Conservation (phyloP, 2,329 filamentous ascomycete species). For the Cyphellophora attinorum region DNA sequence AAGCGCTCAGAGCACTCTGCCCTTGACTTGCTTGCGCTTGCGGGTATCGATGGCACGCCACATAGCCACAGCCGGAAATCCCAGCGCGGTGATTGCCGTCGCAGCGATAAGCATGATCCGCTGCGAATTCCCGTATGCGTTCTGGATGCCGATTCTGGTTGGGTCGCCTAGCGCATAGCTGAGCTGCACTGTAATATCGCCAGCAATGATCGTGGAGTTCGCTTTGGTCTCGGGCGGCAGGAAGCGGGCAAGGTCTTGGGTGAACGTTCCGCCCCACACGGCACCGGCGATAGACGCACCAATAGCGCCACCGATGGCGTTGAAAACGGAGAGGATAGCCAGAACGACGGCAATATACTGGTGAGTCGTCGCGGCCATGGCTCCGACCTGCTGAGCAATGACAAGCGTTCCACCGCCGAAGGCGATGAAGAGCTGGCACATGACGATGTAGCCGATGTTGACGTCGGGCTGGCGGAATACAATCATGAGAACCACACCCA, state of each 20-base stretch:
- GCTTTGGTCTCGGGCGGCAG: slow-evolving; percentile 29
- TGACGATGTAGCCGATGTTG: slow-evolving; percentile 45
- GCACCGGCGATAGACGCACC: slow-evolving; percentile 52
- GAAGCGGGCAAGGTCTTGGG: slow-evolving; percentile 38
- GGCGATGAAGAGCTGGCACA: slow-evolving; percentile 52
- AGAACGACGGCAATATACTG: slow-evolving; percentile 52
- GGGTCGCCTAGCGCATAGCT: slow-evolving; percentile 41
- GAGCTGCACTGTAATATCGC: slow-evolving; percentile 37
- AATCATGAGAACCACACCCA: slow-evolving; percentile 49
- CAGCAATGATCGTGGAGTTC: slow-evolving; percentile 35
- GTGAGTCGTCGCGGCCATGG: slow-evolving; percentile 51
- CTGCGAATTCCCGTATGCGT: slow-evolving; percentile 49
- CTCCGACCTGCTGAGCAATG: slow-evolving; percentile 50
- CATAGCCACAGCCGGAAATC: slow-evolving; percentile 34
- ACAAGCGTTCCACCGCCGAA: slow-evolving; percentile 48
- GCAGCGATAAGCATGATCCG: slow-evolving; percentile 43
- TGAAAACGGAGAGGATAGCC: slow-evolving; percentile 50
- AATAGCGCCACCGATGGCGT: slow-evolving; percentile 52
- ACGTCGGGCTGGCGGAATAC: slow-evolving; percentile 44
- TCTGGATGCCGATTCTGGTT: slow-evolving; percentile 47
- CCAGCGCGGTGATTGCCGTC: slow-evolving; percentile 32
- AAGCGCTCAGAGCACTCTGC: slow-evolving; percentile 39
- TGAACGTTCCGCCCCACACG: slow-evolving; percentile 55
- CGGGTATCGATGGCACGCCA: slow-evolving; percentile 42
- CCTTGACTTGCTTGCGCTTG: slow-evolving; percentile 42